Evolutionary conservation across 495 filamentous ascomycete species (phyloP), one percentile per base, ranked within the genome.

Genomic region (Aspergillus avenaceus): DNA sequence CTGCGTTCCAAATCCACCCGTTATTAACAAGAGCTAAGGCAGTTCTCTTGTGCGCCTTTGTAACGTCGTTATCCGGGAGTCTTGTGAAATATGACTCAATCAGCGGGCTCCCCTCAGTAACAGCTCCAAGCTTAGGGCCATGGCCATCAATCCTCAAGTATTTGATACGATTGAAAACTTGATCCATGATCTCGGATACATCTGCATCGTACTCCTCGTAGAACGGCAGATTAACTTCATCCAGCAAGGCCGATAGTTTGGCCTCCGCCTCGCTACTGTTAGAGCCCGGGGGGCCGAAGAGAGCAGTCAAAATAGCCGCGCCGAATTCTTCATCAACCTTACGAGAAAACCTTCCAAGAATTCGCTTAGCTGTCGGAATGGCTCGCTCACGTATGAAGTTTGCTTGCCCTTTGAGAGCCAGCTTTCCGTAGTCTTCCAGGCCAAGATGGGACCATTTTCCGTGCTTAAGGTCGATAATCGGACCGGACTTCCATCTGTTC

Each of bases 1-100:
- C 90, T 12, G 93, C 91, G 53, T 88, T 90, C 95, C 95, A 99
- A 16, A 97, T 90, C 95, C 95, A 99, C 49, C 95, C 95, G 62
- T 99, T 99, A 69, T 96, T 97, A 25, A 85, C 91, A 14, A 99
- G 69, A 3, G 89, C 88, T 27, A 97, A 71, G 41, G 87, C 83
- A 49, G 87, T 87, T 2, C 82, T 74, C 36, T 83, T 82, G 60
- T 96, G 84, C 64, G 88, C 85, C 52, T 79, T 78, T 0, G 95
- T 96, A 24, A 75, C 77, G 5, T 86, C 82, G 53, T 96, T 96
- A 25, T 76, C 61, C 2, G 93, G 89, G 19, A 99, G 79, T 13
- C 95, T 84, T 5, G 92, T 96, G 70, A 99, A 99, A 71, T 97
- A 97, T 0, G 88, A 76, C 69, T 99, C 95, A 50, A 96, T 88